Evolutionary conservation across 1,139 yeast species (phyloP).

Genomic region (Tardiomyces digboiensis): DNA sequence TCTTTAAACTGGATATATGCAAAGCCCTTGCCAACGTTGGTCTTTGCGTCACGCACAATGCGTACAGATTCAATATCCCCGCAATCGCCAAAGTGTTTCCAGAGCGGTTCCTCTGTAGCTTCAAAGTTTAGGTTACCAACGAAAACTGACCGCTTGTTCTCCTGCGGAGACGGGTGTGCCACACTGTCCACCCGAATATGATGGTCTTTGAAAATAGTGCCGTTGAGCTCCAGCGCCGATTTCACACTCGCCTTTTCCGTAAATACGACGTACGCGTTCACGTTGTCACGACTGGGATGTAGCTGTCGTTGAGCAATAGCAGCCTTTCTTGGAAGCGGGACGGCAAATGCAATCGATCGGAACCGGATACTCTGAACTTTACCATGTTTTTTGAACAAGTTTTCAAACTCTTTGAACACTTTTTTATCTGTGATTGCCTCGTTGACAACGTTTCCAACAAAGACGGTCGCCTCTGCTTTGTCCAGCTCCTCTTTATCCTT

Average conservation of each 20-base stretch:
- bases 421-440: constrained; percentile 56
- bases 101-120: constrained; percentile 79
- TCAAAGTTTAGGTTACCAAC: constrained; percentile 95
- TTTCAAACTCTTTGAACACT: constrained; percentile 54
- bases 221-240: constrained; percentile 51
- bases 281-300: constrained; percentile 67
- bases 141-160: constrained; percentile 74
- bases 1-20: constrained; percentile 92
- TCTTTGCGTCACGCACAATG: constrained; percentile 82
- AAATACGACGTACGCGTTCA: constrained; percentile 85
- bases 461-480: constrained; percentile 82
- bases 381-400: constrained; percentile 48
- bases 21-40: constrained; percentile 95
- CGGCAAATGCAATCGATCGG: constrained; percentile 87
- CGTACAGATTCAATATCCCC: constrained; percentile 84
- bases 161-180: constrained; percentile 83
- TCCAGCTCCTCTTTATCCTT: constrained; percentile 42
- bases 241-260: constrained; percentile 43
- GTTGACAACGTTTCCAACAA: constrained; percentile 78
- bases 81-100: constrained; percentile 66
- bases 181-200: constrained; percentile 90
- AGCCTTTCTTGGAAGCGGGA: constrained; percentile 82
- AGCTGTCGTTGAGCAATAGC: constrained; percentile 79
- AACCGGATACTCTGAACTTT: constrained; percentile 69
- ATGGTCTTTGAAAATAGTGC: constrained; percentile 52